Evolutionary conservation across 441 rosid genomes (phyloP).

Genomic region (Eruca vesicaria): DNA sequence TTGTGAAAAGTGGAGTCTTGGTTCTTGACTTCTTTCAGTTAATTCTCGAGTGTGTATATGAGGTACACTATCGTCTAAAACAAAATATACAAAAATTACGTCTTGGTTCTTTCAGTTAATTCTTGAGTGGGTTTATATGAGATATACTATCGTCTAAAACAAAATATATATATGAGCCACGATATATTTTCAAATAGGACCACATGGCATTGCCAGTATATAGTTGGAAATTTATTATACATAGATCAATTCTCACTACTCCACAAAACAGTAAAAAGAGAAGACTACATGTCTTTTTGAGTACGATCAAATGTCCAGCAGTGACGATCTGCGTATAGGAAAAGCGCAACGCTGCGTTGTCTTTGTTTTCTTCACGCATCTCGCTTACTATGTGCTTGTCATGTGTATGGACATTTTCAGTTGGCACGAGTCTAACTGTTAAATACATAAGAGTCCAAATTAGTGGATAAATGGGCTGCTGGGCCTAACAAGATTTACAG

Average conservation of each 20-base stretch:
- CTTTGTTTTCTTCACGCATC: background rate
- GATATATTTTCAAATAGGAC: background rate
- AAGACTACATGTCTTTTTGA: conserved; percentile 8
- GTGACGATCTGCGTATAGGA: background rate
- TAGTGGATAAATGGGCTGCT: conserved; percentile 9
- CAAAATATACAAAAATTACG: background rate
- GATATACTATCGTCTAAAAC: background rate
- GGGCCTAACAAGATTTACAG: conserved; percentile 3
- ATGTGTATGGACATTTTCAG: background rate
- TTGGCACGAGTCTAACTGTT: conserved; percentile 1
- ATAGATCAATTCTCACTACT: background rate
- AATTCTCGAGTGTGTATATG: background rate
- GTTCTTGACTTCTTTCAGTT: background rate
- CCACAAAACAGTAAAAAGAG: background rate
- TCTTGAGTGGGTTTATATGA: background rate
- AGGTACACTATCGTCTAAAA: background rate
- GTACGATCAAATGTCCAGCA: conserved; percentile 10
- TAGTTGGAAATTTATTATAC: background rate
- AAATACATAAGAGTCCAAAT: background rate
- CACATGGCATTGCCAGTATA: background rate
- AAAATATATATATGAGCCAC: background rate
- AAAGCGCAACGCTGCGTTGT: background rate
- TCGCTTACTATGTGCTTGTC: background rate
- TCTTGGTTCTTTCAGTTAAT: background rate
- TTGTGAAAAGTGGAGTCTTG: conserved; percentile 2